phyloP scores from a whole-genome alignment of 257 asterid species.

The Solanum acaule region DNA sequence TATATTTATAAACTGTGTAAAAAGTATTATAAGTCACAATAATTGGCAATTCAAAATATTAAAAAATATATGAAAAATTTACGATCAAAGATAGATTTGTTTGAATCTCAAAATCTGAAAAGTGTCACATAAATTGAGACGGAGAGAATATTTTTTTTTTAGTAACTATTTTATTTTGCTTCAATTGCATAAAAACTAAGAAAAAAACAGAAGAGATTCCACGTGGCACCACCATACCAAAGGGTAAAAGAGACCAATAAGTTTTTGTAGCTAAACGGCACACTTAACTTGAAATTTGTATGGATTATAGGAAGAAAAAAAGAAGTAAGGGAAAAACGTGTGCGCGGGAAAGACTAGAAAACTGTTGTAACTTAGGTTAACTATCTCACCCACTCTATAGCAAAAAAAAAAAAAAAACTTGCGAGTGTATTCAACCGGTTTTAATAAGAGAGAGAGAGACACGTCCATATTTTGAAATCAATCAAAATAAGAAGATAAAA shows the following conservation, averaged over 20 bases:
- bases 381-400: conserved; percentile 10
- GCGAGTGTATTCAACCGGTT: not conserved
- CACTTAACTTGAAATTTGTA: not conserved
- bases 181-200: not conserved
- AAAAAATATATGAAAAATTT: too few relatives aligned
- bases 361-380: conserved; percentile 12
- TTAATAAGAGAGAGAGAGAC: not conserved
- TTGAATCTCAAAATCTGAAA: too few relatives aligned
- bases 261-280: not conserved
- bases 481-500: not conserved
- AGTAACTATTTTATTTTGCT: not conserved
- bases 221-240: not conserved
- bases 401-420: not conserved
- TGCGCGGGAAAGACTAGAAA: not conserved
- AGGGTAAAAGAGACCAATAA: not conserved
- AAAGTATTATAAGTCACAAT: too few relatives aligned
- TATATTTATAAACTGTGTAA: too few relatives aligned
- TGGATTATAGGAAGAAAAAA: not conserved
- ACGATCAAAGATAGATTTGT: too few relatives aligned
- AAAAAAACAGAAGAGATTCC: not conserved
- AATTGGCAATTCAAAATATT: too few relatives aligned
- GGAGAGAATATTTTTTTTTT: too few relatives aligned
- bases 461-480: not conserved
- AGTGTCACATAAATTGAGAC: too few relatives aligned
- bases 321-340: not conserved